Evolutionary conservation across 2,329 filamentous ascomycete genomes (phyloP).

Genomic region (Colletotrichum chrysophilum): DNA sequence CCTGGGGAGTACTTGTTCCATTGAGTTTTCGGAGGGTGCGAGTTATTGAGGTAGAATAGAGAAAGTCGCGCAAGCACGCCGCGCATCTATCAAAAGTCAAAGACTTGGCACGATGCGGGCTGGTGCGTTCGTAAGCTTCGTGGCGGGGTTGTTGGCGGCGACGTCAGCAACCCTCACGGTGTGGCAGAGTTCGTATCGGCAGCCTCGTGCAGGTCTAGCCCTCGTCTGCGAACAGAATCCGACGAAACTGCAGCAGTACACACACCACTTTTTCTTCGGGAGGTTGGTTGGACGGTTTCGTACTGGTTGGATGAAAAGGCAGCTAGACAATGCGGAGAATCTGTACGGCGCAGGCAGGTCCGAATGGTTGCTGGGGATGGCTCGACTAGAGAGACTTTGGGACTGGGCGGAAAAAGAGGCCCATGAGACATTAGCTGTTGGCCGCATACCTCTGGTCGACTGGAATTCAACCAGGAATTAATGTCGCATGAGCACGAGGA

Average conservation of each 20-base stretch:
- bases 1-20: background rate
- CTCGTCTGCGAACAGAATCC: background rate
- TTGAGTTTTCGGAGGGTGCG: background rate
- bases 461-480: background rate
- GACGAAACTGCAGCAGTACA: background rate
- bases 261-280: background rate
- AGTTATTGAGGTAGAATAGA: background rate
- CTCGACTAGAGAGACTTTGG: background rate
- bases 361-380: background rate
- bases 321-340: background rate
- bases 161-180: background rate
- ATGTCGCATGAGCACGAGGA: background rate
- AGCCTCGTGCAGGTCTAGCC: background rate
- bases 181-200: slow-evolving; percentile 3
- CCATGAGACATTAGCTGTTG: background rate
- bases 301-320: background rate
- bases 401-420: background rate
- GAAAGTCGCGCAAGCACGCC: background rate
- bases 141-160: background rate
- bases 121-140: background rate
- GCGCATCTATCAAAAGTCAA: background rate
- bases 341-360: background rate
- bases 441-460: background rate
- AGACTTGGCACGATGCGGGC: background rate
- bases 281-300: background rate